These are phyloP conservation scores for Zygnema cylindricum DNA, from an alignment of 139 green algal species.

Conservation along the genomic window DNA sequence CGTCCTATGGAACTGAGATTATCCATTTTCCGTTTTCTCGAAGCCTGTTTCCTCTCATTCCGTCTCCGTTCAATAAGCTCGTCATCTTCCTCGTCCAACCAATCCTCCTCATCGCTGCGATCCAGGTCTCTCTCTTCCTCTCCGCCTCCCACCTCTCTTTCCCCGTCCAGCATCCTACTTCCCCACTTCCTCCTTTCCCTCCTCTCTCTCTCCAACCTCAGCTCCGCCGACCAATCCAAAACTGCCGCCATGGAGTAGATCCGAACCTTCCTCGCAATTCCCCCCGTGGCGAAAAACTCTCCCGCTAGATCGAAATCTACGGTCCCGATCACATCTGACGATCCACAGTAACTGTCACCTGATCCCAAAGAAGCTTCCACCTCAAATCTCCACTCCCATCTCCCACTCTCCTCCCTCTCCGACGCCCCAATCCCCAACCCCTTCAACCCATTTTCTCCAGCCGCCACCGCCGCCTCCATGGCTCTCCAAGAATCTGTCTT, in stretches of 20 bases:
- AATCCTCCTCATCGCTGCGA: background rate
- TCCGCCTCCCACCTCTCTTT: no score
- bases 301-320: conserved; percentile 38
- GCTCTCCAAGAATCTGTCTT: background rate
- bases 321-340: conserved; percentile 46
- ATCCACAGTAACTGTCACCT: background rate
- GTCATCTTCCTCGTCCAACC: conserved; percentile 25
- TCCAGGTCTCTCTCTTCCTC: background rate
- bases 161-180: no score
- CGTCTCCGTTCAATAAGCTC: background rate
- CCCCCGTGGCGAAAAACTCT: conserved; percentile 45
- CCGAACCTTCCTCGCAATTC: conserved; percentile 53
- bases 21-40: conserved; percentile 10
- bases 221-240: background rate
- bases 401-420: background rate
- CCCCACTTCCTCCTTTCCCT: background rate
- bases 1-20: background rate
- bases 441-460: background rate
- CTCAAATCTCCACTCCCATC: background rate
- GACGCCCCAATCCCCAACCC: background rate
- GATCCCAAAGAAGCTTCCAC: conserved; percentile 2
- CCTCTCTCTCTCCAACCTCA: background rate
- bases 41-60: conserved; percentile 4
- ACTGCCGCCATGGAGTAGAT: conserved; percentile 42
- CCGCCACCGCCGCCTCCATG: background rate